Conservation (phyloP, 805 yeast species). For the Clavispora vitiphila region DNA sequence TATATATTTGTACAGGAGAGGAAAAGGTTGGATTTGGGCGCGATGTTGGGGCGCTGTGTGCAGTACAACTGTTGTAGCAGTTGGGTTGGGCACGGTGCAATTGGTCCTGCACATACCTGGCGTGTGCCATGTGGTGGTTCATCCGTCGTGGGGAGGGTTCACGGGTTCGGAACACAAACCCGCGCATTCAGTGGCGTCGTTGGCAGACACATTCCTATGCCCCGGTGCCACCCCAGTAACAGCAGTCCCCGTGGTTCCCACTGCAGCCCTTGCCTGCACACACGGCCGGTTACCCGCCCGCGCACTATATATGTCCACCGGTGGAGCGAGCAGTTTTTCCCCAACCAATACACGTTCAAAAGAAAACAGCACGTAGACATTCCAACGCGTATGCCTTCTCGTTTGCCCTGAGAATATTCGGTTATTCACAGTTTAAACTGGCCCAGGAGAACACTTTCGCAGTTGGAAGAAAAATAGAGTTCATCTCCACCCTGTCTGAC, state of each 20-base stretch:
- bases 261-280: not conserved
- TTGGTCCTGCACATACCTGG: too few species aligned
- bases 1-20: slow-evolving; percentile 1
- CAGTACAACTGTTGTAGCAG: too few species aligned
- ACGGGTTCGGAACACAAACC: too few species aligned
- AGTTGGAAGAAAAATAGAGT: slow-evolving; percentile 34
- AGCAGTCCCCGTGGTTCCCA: too few species aligned
- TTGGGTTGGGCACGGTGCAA: not conserved
- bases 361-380: not conserved
- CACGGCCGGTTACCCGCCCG: not conserved
- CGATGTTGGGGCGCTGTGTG: slow-evolving; percentile 11
- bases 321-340: not conserved
- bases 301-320: not conserved
- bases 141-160: too few species aligned
- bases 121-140: too few species aligned
- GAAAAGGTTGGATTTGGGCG: slow-evolving; percentile 8
- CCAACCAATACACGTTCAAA: slow-evolving; percentile 1
- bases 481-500: slow-evolving; percentile 44
- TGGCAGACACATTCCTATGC: too few species aligned
- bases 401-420: slow-evolving; percentile 45
- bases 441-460: slow-evolving; percentile 43
- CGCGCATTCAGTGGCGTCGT: too few species aligned
- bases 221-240: too few species aligned
- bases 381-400: slow-evolving; percentile 47
- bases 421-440: slow-evolving; percentile 45